Conservation (phyloP, 208 protist species). For the Crithidia acanthocephali region DNA sequence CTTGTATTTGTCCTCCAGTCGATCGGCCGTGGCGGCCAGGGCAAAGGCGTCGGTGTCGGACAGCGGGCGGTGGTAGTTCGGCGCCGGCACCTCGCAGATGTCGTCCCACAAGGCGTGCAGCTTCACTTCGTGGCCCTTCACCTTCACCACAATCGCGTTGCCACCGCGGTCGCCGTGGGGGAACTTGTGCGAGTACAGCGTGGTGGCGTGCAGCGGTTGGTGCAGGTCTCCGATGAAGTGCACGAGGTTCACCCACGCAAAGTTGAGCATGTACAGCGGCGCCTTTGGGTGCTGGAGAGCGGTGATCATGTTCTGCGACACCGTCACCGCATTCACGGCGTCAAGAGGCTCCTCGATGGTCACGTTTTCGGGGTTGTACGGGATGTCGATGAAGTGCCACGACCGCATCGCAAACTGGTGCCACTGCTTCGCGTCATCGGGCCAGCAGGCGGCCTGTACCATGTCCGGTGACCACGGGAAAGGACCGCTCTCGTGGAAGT, state of each 20-base stretch:
- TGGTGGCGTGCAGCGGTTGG: conserved; percentile 78
- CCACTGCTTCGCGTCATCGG: conserved; percentile 78
- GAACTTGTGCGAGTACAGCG: conserved; percentile 43
- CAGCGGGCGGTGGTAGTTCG: conserved; percentile 51
- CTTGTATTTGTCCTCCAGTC: conserved; percentile 68
- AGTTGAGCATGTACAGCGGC: conserved; percentile 59
- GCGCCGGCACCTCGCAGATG: conserved; percentile 48
- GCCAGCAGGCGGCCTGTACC: conserved; percentile 80
- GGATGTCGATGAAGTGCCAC: conserved; percentile 82
- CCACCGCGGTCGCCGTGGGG: conserved; percentile 79
- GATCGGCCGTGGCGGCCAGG: conserved; percentile 47
- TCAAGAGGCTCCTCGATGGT: conserved; percentile 30
- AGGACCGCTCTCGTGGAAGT: conserved; percentile 58
- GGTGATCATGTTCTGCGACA: conserved; percentile 24
- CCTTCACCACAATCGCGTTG: conserved; percentile 53
- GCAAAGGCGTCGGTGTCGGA: conserved; percentile 35
- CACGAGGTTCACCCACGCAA: conserved; percentile 74
- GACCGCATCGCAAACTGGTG: conserved; percentile 57
- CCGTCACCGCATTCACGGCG: conserved; percentile 27
- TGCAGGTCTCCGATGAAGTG: conserved; percentile 90
- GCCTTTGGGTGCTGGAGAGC: conserved; percentile 12
- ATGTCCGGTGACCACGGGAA: conserved; percentile 67
- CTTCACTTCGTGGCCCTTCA: conserved; percentile 34
- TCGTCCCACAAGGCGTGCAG: conserved; percentile 88
- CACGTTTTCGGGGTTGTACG: conserved; percentile 66